phyloP scores from a whole-genome alignment of 371 early-diverging fungal genomes.

The Basidiobolus meristosporus region DNA sequence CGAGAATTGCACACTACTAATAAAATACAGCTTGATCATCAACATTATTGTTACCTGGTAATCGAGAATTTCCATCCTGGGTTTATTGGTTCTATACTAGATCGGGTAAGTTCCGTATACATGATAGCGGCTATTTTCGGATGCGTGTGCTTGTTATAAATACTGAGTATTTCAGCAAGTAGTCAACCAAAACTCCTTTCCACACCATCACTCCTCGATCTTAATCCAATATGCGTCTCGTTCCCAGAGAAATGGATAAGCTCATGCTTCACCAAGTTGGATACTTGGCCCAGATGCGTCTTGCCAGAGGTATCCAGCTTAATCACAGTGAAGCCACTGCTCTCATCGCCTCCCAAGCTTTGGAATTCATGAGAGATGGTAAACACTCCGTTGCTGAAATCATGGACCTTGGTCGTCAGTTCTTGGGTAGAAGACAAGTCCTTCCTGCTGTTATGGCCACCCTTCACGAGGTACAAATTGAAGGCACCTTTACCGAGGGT shows the following conservation, averaged over 20 bases:
- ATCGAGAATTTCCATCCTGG: no score
- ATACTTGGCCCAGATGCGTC: conserved; percentile 66
- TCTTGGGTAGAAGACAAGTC: conserved; percentile 76
- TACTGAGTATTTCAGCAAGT: no score
- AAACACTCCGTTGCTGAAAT: conserved; percentile 66
- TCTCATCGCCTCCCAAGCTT: conserved; percentile 59
- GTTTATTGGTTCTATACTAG: no score
- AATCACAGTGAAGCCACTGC: conserved; percentile 76
- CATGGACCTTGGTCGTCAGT: conserved; percentile 68
- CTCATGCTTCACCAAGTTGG: conserved; percentile 68
- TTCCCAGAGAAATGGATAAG: conserved; percentile 84
- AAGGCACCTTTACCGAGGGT: conserved; percentile 82
- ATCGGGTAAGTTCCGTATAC: no score
- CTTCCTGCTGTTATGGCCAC: conserved; percentile 40
- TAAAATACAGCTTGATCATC: no score
- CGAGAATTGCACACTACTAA: no score
- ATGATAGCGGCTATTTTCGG: no score
- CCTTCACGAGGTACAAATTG: conserved; percentile 65
- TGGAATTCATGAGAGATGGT: conserved; percentile 80
- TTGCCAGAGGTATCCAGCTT: conserved; percentile 67
- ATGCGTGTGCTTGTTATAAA: no score
- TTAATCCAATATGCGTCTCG: conserved; percentile 35
- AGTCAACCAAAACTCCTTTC: no score
- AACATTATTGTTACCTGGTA: no score
- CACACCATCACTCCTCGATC: background rate